Base-by-base conservation (phyloP, 1,284 basidiomycete genomes). In the Afroboletus lepidellus region DNA sequence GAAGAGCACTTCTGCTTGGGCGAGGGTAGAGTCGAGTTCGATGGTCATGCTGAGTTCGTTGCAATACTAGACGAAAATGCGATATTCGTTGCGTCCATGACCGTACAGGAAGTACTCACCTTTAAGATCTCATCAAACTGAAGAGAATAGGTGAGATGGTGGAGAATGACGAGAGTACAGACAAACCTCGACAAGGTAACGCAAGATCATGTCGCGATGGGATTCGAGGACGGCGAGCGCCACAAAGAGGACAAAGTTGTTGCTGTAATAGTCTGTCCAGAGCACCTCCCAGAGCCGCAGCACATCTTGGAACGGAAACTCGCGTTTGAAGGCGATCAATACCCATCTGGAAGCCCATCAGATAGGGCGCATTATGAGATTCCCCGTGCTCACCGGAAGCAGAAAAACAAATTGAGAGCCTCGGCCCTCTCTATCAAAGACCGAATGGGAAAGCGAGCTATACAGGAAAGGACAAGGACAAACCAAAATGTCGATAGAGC, bases 371-470 rank as follows among this genome's bases (percentile, higher is more conserved):
- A 2, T 27, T 2, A 23, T 47, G 16, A 45, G 21, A 20, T 0
- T 24, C 25, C 49, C 30, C 15, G 29, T 52, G 54, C 75, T 62
- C 77, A 95, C 79, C 95, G 84, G 81, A 97, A 99, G 71, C 94
- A 97, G 78, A 98, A 98, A 78, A 99, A 99, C 29, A 99, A 73
- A 70, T 99, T 98, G 54, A 99, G 77, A 2, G 84, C 88, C 55
- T 95, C 94, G 0, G 87, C 87, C 72, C 90, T 90, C 69, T 98
- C 94, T 88, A 73, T 53, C 52, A 18, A 12, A 41, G 24, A 33
- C 11, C 0, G 9, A 15, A 42, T 55, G 11, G 67, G 41, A 16
- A 25, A 23, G 18, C 2, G 15, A 12, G 15, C 21, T 16, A 11
- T 24, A 21, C 8, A 36, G 53, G 8, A 58, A 24, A 43, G 44